A percentile compares a stretch with the other conserved stretches of the same genome.
Conservation (phyloP, 176 grass and related monocot species). For the Juncus inflexus region DNA sequence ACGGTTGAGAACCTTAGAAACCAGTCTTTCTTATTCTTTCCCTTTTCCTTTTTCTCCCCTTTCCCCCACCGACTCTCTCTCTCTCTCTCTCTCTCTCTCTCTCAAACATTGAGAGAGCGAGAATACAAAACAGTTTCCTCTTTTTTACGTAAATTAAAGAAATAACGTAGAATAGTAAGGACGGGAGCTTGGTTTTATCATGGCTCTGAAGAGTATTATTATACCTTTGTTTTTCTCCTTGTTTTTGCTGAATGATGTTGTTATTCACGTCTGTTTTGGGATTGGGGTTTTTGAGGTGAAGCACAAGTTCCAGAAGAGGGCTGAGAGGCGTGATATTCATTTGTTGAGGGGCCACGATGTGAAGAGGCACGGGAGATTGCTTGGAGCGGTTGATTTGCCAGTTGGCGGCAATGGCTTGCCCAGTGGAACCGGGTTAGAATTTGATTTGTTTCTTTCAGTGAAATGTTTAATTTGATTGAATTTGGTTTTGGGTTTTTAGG, state of each 20-base stretch:
- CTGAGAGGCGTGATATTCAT: conserved; percentile 22
- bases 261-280: conserved; percentile 11
- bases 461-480: background rate
- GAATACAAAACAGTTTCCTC: conserved; percentile 6
- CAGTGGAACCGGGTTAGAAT: conserved; percentile 61
- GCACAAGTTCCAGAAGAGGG: conserved; percentile 51
- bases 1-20: conserved; percentile 1
- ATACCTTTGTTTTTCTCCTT: conserved; percentile 4
- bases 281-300: conserved; percentile 63
- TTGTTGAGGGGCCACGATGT: conserved; percentile 53
- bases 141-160: background rate
- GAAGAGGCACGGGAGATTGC: conserved; percentile 41
- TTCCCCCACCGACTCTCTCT: background rate
- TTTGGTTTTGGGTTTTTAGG: background rate
- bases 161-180: background rate
- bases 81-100: background rate
- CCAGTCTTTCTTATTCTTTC: background rate
- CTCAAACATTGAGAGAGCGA: background rate
- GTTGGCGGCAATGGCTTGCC: conserved; percentile 77
- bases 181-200: background rate
- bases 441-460: background rate
- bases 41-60: background rate
- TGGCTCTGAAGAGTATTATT: conserved; percentile 12
- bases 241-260: background rate
- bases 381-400: conserved; percentile 53